Base-by-base conservation (phyloP, 768 basidiomycete genomes). In the Gelatoporia subvermispora region DNA sequence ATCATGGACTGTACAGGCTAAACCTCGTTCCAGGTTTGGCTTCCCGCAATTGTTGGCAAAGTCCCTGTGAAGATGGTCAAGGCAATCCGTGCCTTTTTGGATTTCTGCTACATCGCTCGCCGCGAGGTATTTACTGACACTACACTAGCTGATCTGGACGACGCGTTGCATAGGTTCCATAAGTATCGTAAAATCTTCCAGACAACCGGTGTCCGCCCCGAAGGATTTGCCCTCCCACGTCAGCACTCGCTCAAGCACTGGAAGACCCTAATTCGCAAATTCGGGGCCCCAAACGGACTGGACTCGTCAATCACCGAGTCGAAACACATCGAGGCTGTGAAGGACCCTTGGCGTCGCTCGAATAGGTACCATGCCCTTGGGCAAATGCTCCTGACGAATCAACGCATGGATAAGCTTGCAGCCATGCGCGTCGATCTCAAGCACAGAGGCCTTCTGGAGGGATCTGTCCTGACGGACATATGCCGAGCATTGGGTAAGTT, bases 301-400 rank as follows among this genome's bases (percentile, higher is more conserved):
- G 60, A 59, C 37, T 56, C 60, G 4, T 62, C 57, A 9, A 60
- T 62, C 43, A 62, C 60, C 2, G 59, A 62, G 38, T 58, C 59
- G 2, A 54, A 49, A 39, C 59, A 62, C 31, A 62, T 62, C 43
- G 50, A 43, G 22, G 58, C 60, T 1, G 53, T 62, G 17, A 62
- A 62, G 46, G 41, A 56, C 25, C 60, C 59, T 1, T 62, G 55
- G 52, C 54, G 54, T 2, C 49, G 54, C 0, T 60, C 60, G 1
- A 62, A 46, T 41, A 22, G 42, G 4, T 53, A 28, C 34, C 21
- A 60, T 2, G 44, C 59, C 8, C 42, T 62, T 3, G 49, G 54
- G 0, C 60, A 62, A 42, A 62, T 62, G 52, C 54, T 62, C 8
- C n/a, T 49, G 10, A 56, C 50, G 1, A 60, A 58, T 38, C 49